A percentile compares a stretch with the other conserved stretches of the same genome.
These are phyloP conservation scores for Sechiopsis laciniata DNA, from an alignment of 306 rosid genomes.

Conservation along the genomic window DNA sequence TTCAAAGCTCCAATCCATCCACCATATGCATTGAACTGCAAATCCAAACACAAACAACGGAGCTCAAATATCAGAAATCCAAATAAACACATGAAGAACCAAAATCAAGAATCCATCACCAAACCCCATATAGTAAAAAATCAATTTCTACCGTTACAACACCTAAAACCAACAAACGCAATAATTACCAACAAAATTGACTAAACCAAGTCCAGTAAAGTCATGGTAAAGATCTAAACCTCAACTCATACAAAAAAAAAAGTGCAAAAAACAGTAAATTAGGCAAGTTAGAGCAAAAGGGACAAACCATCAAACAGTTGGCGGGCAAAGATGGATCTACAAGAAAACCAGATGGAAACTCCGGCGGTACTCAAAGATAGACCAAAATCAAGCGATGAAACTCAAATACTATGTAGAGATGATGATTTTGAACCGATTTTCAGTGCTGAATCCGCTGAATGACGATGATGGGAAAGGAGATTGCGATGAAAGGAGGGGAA, in stretches of 20 bases:
- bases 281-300: not conserved
- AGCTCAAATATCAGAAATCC: not conserved
- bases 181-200: not conserved
- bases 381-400: slow-evolving; percentile 12
- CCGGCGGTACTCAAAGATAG: not conserved
- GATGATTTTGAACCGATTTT: not conserved
- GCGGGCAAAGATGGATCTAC: slow-evolving; percentile 13
- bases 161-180: not conserved
- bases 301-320: slow-evolving; percentile 10
- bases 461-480: too few species aligned
- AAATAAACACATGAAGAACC: not conserved
- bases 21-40: slow-evolving; percentile 17
- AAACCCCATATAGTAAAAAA: slow-evolving; percentile 13
- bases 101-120: not conserved
- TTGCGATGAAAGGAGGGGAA: too few species aligned
- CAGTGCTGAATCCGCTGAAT: not conserved
- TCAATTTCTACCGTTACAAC: not conserved
- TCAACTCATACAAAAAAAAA: not conserved
- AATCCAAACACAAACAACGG: not conserved
- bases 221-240: slow-evolving; percentile 16
- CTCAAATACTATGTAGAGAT: not conserved
- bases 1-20: slow-evolving; percentile 18
- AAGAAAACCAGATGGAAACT: slow-evolving; percentile 3
- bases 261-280: not conserved
- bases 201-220: slow-evolving; percentile 13